These are phyloP conservation scores for Isabelozyma rhagii DNA, from an alignment of 805 yeast species.

Conservation along the genomic window DNA sequence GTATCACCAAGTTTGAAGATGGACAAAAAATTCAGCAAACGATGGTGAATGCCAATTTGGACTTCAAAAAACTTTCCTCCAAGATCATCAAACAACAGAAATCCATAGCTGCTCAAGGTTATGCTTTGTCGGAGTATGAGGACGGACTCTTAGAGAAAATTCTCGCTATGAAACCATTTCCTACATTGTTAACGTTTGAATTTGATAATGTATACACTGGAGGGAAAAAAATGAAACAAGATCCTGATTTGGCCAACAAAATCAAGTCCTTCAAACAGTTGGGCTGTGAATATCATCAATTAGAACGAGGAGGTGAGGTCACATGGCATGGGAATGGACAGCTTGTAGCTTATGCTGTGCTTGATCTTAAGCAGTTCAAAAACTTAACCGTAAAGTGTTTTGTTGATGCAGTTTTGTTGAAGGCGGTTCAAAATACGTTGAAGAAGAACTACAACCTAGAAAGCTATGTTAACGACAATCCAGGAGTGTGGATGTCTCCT, in stretches of 20 bases:
- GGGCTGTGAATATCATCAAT: constrained; percentile 67
- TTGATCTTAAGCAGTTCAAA: constrained; percentile 57
- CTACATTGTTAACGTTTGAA: constrained; percentile 77
- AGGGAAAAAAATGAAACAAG: constrained; percentile 75
- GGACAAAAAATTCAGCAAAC: constrained; percentile 58
- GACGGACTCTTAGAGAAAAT: constrained; percentile 38
- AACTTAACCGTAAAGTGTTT: constrained; percentile 61
- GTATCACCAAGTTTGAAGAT: constrained; percentile 34
- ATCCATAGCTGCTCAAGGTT: constrained; percentile 37
- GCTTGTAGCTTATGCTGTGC: constrained; percentile 74
- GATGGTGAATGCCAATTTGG: constrained; percentile 54
- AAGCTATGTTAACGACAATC: constrained; percentile 58
- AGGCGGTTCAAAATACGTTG: constrained; percentile 50
- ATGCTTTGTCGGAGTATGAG: constrained; percentile 46
- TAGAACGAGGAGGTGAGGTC: constrained; percentile 91
- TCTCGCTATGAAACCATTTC: constrained; percentile 48
- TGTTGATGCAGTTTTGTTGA: constrained; percentile 59
- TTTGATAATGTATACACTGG: constrained; percentile 87
- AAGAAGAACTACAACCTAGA: constrained; percentile 34
- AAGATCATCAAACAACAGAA: constrained; percentile 42
- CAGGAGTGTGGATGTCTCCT: constrained; percentile 79
- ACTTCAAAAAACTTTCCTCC: constrained; percentile 51
- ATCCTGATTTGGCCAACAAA: constrained; percentile 33
- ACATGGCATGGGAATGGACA: constrained; percentile 98
- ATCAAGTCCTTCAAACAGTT: constrained; percentile 22